Evolutionary conservation across 345 rosid genomes (phyloP).

Genomic region (Eucalyptus viminalis): DNA sequence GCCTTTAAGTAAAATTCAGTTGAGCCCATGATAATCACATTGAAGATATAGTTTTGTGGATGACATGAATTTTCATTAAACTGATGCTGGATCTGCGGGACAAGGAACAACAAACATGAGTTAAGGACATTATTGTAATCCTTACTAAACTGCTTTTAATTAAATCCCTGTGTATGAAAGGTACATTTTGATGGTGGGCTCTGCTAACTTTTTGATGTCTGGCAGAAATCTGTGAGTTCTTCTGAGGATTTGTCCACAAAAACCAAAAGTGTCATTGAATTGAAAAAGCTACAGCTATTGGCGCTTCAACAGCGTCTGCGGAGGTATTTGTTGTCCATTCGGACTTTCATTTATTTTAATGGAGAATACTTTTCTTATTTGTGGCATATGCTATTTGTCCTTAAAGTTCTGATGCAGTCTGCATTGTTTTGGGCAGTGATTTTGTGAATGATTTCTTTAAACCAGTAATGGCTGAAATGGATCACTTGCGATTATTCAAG

Average conservation of each 20-base stretch:
- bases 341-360: neutral
- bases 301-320: slow-evolving; percentile 71
- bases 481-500: slow-evolving; percentile 61
- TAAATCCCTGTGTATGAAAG: neutral
- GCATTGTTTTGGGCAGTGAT: slow-evolving; percentile 36
- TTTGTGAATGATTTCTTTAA: slow-evolving; percentile 72
- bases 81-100: neutral
- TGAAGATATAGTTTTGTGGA: neutral
- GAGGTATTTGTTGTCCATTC: slow-evolving; percentile 28
- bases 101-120: neutral
- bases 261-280: slow-evolving; percentile 84
- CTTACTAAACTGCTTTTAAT: neutral
- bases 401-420: neutral
- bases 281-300: slow-evolving; percentile 81
- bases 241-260: slow-evolving; percentile 82
- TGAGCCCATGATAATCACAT: neutral
- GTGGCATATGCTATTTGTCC: neutral
- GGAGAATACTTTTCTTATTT: neutral
- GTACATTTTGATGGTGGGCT: neutral
- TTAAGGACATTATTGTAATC: neutral
- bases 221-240: slow-evolving; percentile 65
- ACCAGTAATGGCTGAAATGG: slow-evolving; percentile 62
- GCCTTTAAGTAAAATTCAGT: neutral
- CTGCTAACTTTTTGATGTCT: neutral
- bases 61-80: neutral